Conservation (phyloP, 176 grass and related monocot genomes). For the Carex myosuroides region DNA sequence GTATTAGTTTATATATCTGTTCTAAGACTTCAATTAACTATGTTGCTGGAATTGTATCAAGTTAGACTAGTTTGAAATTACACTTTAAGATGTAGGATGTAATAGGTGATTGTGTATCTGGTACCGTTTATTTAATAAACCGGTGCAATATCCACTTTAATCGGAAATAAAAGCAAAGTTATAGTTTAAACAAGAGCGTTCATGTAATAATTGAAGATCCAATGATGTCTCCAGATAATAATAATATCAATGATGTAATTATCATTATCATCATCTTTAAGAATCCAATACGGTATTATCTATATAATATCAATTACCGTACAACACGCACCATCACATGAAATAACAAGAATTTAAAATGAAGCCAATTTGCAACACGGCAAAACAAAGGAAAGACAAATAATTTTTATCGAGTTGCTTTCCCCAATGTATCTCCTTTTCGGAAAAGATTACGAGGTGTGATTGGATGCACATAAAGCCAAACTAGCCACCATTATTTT, state of each 20-base stretch:
- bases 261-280: slow-evolving; percentile 15
- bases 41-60: no score
- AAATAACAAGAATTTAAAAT: slow-evolving; percentile 10
- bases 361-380: slow-evolving; percentile 6
- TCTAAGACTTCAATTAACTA: no score
- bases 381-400: background rate
- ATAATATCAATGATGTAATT: slow-evolving; percentile 7
- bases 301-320: background rate
- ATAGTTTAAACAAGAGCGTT: no score
- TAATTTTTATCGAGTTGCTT: slow-evolving; percentile 9
- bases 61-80: no score
- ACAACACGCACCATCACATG: slow-evolving; percentile 16
- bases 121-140: no score
- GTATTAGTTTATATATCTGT: no score
- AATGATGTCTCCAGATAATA: background rate
- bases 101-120: no score
- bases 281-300: slow-evolving; percentile 12
- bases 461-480: background rate
- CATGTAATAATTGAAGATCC: background rate
- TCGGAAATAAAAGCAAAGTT: no score
- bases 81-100: no score
- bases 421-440: slow-evolving; percentile 19
- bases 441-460: slow-evolving; percentile 9
- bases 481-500: slow-evolving; percentile 9
- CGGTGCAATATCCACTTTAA: no score